Evolutionary conservation across 306 rosid species (phyloP).

Genomic region (Corylus americana): DNA sequence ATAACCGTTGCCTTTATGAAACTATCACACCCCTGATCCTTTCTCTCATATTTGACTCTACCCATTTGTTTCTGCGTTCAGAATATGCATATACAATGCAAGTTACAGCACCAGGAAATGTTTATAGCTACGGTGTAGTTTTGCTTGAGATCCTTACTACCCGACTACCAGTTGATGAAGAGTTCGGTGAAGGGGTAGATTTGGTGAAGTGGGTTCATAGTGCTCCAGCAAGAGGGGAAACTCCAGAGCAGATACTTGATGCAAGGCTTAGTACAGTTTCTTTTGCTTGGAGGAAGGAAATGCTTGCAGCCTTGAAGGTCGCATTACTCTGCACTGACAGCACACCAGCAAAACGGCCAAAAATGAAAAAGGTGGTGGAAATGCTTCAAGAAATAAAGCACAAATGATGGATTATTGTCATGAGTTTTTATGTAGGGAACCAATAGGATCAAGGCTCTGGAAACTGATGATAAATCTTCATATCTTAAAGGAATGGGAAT

Average conservation of each 20-base stretch:
- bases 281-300: slow-evolving; percentile 96
- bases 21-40: neutral
- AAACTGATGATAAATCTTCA: neutral
- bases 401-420: slow-evolving; percentile 29
- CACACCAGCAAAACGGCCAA: slow-evolving; percentile 92
- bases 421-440: slow-evolving; percentile 5
- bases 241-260: slow-evolving; percentile 97
- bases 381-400: slow-evolving; percentile 84
- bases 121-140: slow-evolving; percentile 92
- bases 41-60: neutral
- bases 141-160: slow-evolving; percentile 92
- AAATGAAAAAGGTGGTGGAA: slow-evolving; percentile 94
- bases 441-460: neutral
- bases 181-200: slow-evolving; percentile 87
- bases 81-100: slow-evolving; percentile 99
- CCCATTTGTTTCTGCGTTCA: slow-evolving; percentile 25
- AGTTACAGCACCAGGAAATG: slow-evolving; percentile 98
- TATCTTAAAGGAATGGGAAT: neutral
- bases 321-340: slow-evolving; percentile 92
- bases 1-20: neutral
- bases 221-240: slow-evolving; percentile 89
- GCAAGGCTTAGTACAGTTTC: slow-evolving; percentile 91
- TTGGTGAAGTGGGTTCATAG: slow-evolving; percentile 93
- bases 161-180: slow-evolving; percentile 87
- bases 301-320: slow-evolving; percentile 96